Evolutionary conservation across 768 basidiomycete genomes (phyloP).

Genomic region (Boletus reticuloceps): DNA sequence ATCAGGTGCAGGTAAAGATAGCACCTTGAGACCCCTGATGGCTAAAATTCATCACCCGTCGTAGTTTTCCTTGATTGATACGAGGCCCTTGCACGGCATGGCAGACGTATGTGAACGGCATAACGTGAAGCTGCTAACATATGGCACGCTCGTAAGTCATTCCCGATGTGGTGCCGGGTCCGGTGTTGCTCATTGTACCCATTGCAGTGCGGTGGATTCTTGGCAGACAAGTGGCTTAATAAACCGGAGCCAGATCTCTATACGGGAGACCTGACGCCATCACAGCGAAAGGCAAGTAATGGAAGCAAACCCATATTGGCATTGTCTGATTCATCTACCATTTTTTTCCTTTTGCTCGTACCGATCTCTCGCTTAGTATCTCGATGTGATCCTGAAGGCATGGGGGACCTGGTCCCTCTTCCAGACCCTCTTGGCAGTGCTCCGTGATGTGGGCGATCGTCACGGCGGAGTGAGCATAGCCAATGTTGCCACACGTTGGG

Average conservation of each 20-base stretch:
- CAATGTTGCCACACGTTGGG: conserved; percentile 81
- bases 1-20: conserved; percentile 71
- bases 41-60: conserved; percentile 8
- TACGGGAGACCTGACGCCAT: conserved; percentile 66
- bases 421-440: conserved; percentile 56
- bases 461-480: conserved; percentile 67
- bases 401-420: conserved; percentile 82
- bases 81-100: conserved; percentile 75
- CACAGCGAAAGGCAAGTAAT: conserved; percentile 68
- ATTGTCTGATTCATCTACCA: neutral
- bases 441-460: conserved; percentile 64
- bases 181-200: conserved; percentile 1
- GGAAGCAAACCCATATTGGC: neutral
- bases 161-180: neutral
- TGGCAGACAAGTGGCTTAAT: conserved; percentile 73
- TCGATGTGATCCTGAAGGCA: conserved; percentile 75
- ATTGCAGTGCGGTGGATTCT: conserved; percentile 76
- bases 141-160: conserved; percentile 69
- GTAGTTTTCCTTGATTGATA: conserved; percentile 82
- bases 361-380: conserved; percentile 52
- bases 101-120: conserved; percentile 72
- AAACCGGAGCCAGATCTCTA: conserved; percentile 71
- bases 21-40: neutral
- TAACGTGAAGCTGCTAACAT: conserved; percentile 71
- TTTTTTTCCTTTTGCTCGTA: neutral